Percentiles rank a stretch among this genome's conserved stretches.
phyloP scores from a whole-genome alignment of 768 basidiomycete genomes.

The Boletus rubroflammeus region DNA sequence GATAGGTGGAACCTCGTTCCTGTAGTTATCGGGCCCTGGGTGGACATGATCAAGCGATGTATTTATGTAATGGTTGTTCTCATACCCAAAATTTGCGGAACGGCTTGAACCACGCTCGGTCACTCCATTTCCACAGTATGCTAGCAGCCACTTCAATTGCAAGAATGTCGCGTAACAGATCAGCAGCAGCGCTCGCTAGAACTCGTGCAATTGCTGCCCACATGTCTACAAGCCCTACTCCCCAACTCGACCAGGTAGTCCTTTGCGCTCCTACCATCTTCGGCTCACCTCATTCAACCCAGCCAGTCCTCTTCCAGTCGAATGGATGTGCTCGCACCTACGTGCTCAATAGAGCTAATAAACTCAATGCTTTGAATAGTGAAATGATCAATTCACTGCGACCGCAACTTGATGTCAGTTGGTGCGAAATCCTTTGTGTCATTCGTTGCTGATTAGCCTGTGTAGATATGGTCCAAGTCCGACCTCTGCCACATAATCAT shows the following conservation, averaged over 20 bases:
- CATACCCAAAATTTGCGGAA: slow-evolving; percentile 10
- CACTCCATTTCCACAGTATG: slow-evolving; percentile 20
- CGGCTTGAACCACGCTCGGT: neutral
- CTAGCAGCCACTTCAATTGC: slow-evolving; percentile 23
- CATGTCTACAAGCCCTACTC: slow-evolving; percentile 28
- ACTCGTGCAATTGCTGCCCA: slow-evolving; percentile 33
- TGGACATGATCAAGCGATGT: slow-evolving; percentile 5
- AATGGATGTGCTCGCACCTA: slow-evolving; percentile 62
- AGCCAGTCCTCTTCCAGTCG: slow-evolving; percentile 67
- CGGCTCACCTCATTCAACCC: slow-evolving; percentile 19
- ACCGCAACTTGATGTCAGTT: slow-evolving; percentile 70
- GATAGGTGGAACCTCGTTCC: slow-evolving; percentile 54
- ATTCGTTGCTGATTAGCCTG: slow-evolving; percentile 6
- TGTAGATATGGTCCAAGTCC: slow-evolving; percentile 71
- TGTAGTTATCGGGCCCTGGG: slow-evolving; percentile 27
- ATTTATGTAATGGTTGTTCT: slow-evolving; percentile 16
- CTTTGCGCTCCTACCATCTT: neutral
- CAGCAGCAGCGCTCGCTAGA: slow-evolving; percentile 28
- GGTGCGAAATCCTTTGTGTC: neutral
- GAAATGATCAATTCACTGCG: slow-evolving; percentile 72
- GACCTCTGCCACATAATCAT: slow-evolving; percentile 70
- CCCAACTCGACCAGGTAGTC: slow-evolving; percentile 26
- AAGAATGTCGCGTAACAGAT: slow-evolving; percentile 29
- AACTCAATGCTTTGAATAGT: slow-evolving; percentile 79
- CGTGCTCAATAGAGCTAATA: slow-evolving; percentile 73